phyloP scores from a whole-genome alignment of 768 basidiomycete species.

The Mycena sanguinolenta region DNA sequence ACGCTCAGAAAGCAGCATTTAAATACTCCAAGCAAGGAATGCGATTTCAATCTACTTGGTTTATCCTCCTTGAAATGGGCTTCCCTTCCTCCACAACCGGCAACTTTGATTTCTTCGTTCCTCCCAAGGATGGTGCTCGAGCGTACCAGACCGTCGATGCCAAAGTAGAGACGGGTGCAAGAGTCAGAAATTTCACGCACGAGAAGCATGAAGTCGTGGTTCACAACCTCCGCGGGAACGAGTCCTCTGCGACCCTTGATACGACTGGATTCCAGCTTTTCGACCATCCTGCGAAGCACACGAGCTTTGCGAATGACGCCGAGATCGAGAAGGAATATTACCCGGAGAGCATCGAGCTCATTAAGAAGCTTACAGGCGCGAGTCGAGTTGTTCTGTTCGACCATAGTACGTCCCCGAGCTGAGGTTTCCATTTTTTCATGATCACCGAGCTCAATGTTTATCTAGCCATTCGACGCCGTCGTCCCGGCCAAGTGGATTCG shows the following conservation, averaged over 20 bases:
- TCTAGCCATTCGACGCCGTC: slow-evolving; percentile 61
- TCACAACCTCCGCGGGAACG: slow-evolving; percentile 53
- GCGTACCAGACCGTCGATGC: slow-evolving; percentile 55
- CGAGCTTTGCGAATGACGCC: slow-evolving; percentile 62
- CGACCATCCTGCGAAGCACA: slow-evolving; percentile 55
- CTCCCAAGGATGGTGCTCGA: slow-evolving; percentile 54
- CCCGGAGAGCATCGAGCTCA: slow-evolving; percentile 67
- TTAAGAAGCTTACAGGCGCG: slow-evolving; percentile 73
- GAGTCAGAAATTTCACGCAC: slow-evolving; percentile 49
- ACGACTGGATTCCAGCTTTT: slow-evolving; percentile 39
- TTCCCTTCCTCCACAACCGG: slow-evolving; percentile 43
- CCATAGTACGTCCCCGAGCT: slow-evolving; percentile 66
- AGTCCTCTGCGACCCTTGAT: slow-evolving; percentile 27
- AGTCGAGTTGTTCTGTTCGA: slow-evolving; percentile 73
- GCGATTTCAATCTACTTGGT: too few species aligned
- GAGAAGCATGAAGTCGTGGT: slow-evolving; percentile 53
- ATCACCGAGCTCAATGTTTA: background rate
- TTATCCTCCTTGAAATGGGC: slow-evolving; percentile 6
- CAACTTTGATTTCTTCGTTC: slow-evolving; percentile 52
- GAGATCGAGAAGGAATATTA: slow-evolving; percentile 71
- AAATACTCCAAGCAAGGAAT: too few species aligned
- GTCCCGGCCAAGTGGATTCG: slow-evolving; percentile 53
- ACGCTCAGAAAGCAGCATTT: background rate
- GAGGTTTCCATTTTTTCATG: background rate
- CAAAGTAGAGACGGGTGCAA: slow-evolving; percentile 41